A percentile compares a stretch with the other conserved stretches of the same genome.
Evolutionary conservation across 2,329 filamentous ascomycete genomes (phyloP).

Genomic region (Ophioceras dolichostomum): DNA sequence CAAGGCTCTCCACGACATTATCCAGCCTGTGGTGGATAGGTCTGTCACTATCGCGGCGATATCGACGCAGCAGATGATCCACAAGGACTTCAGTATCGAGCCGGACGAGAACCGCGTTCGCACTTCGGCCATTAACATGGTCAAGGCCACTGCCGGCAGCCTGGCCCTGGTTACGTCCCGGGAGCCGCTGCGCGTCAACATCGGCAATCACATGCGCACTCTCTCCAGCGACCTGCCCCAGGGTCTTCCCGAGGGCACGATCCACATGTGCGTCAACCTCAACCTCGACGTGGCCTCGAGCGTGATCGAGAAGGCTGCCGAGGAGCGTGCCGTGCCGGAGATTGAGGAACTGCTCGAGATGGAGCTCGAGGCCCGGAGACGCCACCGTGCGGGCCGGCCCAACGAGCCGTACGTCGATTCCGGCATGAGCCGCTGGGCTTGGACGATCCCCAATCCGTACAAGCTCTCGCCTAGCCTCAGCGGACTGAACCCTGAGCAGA

Average conservation of each 20-base stretch:
- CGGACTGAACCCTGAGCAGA: conserved; percentile 80
- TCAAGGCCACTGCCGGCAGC: conserved; percentile 86
- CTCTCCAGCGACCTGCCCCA: conserved; percentile 59
- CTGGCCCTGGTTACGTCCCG: conserved; percentile 96
- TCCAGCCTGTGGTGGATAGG: conserved; percentile 90
- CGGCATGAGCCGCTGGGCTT: conserved; percentile 77
- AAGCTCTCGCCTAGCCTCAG: conserved; percentile 58
- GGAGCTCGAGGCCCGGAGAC: conserved; percentile 65
- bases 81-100: conserved; percentile 93
- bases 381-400: conserved; percentile 61
- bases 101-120: conserved; percentile 78
- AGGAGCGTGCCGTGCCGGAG: conserved; percentile 83
- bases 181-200: conserved; percentile 89
- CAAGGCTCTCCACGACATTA: conserved; percentile 88
- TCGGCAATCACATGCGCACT: conserved; percentile 86
- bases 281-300: conserved; percentile 89
- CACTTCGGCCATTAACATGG: conserved; percentile 82
- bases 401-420: conserved; percentile 78
- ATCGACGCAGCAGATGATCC: conserved; percentile 86
- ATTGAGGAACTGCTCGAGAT: conserved; percentile 87
- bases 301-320: conserved; percentile 90
- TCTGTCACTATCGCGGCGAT: conserved; percentile 98
- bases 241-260: conserved; percentile 82
- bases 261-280: conserved; percentile 97
- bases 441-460: conserved; percentile 88